Evolutionary conservation across 805 yeast genomes (phyloP), one percentile per base, ranked within the genome.

Genomic region (Ogataea trehaloabstinens): DNA sequence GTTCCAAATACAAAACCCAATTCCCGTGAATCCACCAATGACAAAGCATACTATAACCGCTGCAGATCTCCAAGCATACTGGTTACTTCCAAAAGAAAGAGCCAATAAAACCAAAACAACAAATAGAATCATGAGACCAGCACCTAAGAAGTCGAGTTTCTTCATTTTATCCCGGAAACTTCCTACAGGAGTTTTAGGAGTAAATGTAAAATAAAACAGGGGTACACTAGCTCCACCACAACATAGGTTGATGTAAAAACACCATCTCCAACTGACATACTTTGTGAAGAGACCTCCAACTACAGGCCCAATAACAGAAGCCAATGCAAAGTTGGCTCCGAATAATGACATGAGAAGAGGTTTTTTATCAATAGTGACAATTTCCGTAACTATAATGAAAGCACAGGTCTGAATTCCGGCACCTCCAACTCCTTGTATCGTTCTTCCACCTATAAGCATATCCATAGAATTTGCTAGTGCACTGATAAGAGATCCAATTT

Each of bases 371-470:
- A 69, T 51, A 1, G 82, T 76, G 3, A 76, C 74, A 4, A 72
- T 56, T 49, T 81, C 86, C 2, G 84, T 70, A 8, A 74, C 63
- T 19, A 83, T 74, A 21, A 82, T 74, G 43, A 74, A 68, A 4
- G 71, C 74, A 58, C 80, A 61, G 2, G 80, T 66, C 49, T 76
- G 80, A 34, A 82, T 70, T 19, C 85, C 85, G 25, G 85, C 82
- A 7, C 81, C 88, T 12, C 90, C 91, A 24, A 78, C 53, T 36
- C 93, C 93, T 37, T 79, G 78, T 16, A 84, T 62, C 6, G 77
- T 81, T 50, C 95, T 70, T 1, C 88, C 90, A 3, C 80, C 87
- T 42, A 84, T 80, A 33, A 85, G 58, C 70, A 75, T 73, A 38
- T 70, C 64, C 78, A 84, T 80, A 24, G 68, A 65, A 15, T 51